phyloP scores from a whole-genome alignment of 169 alveolate genomes.

The Perkinsus marinus region DNA sequence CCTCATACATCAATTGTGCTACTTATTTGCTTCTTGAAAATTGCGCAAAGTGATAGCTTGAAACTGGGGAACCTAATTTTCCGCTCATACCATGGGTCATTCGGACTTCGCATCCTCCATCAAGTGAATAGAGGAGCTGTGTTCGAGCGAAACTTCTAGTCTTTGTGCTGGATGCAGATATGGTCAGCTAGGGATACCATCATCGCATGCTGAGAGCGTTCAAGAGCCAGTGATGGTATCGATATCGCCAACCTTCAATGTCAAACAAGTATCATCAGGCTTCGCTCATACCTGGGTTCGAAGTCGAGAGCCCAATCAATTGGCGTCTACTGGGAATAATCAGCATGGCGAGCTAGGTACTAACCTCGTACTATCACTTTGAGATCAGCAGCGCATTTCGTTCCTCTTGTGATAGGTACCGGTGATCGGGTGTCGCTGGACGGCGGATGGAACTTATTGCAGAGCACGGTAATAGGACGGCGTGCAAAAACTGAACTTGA shows the following conservation, averaged over 20 bases:
- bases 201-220: not conserved
- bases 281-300: not conserved
- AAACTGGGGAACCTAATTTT: too few species aligned
- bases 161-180: not conserved
- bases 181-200: not conserved
- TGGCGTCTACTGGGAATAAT: not conserved
- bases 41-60: too few species aligned
- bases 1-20: too few species aligned
- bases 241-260: not conserved
- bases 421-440: not conserved
- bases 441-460: not conserved
- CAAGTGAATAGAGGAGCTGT: too few species aligned
- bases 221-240: not conserved
- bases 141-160: not conserved
- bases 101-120: too few species aligned
- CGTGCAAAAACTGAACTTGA: not conserved
- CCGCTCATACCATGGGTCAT: too few species aligned
- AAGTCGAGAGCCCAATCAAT: not conserved
- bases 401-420: not conserved
- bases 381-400: too few species aligned
- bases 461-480: not conserved
- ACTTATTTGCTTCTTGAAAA: too few species aligned
- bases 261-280: not conserved
- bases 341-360: not conserved
- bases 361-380: too few species aligned